Evolutionary conservation across 2,329 filamentous ascomycete species (phyloP), one percentile per base, ranked within the genome.

Genomic region (Fusarium papillatum): DNA sequence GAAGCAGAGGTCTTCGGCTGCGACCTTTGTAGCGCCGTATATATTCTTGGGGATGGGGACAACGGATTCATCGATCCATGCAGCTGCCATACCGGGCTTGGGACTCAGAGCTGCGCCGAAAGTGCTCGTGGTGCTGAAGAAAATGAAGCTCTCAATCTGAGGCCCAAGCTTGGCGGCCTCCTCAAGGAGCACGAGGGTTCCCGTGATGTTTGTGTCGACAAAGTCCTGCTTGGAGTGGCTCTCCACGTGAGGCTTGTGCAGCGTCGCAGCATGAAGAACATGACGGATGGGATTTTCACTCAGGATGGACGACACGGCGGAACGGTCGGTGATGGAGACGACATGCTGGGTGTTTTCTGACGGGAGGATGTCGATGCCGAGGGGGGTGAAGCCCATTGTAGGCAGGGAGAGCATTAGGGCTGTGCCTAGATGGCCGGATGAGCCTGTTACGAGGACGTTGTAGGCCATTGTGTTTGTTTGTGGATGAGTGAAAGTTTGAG

Each of bases 221-320:
- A 88, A 88, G 46, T 85, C 82, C 36, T 81, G 74, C 69, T 85
- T 86, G n/a, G 84, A 76, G 78, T 88, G 86, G 8, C 82, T 86
- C n/a, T 78, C 81, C 8, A 88, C 80, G 71, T 88, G 86, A 0
- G 87, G 87, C 59, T 88, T 88, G 81, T 88, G 87, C 1, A 88
- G 83, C 16, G 87, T 86, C 0, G 87, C 87, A 0, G 84, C 81
- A 78, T 88, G 85, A 36, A 88, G 75, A n/a, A 88, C 76, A 65
- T 87, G 85, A 11, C 74, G 76, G 65, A 87, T 84, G 2, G 81
- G 75, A 69, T 84, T 75, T 2, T 77, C 43, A 1, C 73, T 34
- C 50, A 87, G 76, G 11, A 87, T 48, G 4, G 69, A 72, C 3
- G 74, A 57, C 36, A 88, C 66, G 16, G 86, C 80, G 5, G 66